Conservation (phyloP, 441 rosid species). For the Pelargonium cotyledonis region DNA sequence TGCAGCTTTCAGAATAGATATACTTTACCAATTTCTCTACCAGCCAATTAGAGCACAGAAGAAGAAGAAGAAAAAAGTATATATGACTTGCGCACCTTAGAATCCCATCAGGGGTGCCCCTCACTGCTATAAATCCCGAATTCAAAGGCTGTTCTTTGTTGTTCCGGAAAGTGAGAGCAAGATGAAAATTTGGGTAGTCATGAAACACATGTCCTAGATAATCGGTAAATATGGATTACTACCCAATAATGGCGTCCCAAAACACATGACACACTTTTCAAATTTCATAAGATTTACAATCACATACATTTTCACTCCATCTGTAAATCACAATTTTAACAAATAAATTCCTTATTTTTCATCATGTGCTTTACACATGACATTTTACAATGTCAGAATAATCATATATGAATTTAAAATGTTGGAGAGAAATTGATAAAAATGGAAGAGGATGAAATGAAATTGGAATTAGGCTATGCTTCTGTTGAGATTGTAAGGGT, state of each 20-base stretch:
- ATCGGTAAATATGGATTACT: slow-evolving; percentile 16
- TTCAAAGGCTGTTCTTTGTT: slow-evolving; percentile 89
- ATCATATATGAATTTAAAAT: not conserved
- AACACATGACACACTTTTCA: too few relatives aligned
- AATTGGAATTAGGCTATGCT: too few relatives aligned
- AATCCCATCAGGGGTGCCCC: slow-evolving; percentile 76
- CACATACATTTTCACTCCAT: too few relatives aligned
- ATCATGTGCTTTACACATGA: too few relatives aligned
- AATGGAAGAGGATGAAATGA: too few relatives aligned
- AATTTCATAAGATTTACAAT: too few relatives aligned
- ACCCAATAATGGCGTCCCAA: too few relatives aligned
- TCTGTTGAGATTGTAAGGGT: too few relatives aligned
- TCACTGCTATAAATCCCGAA: slow-evolving; percentile 87
- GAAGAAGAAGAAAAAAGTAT: slow-evolving; percentile 1
- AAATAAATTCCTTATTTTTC: too few relatives aligned
- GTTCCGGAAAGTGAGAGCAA: slow-evolving; percentile 89
- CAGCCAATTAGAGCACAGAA: slow-evolving; percentile 1
- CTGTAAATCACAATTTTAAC: too few relatives aligned
- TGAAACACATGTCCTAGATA: slow-evolving; percentile 57
- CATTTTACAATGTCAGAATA: not conserved
- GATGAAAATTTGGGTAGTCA: slow-evolving; percentile 50
- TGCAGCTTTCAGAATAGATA: not conserved
- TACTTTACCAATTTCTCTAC: not conserved
- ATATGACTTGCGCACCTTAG: slow-evolving; percentile 40
- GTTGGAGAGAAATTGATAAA: not conserved